Evolutionary conservation across 352 stramenopile species (phyloP), one percentile per base, ranked within the genome.

Genomic region (Pythium aquatile): DNA sequence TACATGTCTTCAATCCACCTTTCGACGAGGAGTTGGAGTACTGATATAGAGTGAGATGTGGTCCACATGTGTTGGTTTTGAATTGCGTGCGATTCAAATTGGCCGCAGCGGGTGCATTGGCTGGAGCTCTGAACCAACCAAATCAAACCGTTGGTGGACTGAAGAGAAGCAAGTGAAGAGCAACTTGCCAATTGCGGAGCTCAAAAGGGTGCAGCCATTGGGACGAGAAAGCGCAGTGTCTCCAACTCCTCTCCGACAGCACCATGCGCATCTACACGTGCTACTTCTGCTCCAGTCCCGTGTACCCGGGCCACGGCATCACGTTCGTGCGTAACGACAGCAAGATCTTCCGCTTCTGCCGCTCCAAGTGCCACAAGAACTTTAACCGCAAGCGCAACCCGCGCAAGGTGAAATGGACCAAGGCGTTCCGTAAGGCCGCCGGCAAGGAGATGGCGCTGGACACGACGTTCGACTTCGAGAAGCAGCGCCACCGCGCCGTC

Each of bases 341-440:
- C 78, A 99, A 99, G 86, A 91, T 98, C 58, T 99, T 99, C 77
- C 91, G 96, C 56, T 99, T 99, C 83, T 99, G 98, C 75, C 92
- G 98, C 58, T 99, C 97, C 49, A 99, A 99, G 87, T 99, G 98
- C 87, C 97, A 99, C 90, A 98, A 98, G 69, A 99, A 99, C 78
- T 99, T 99, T 72, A 99, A 99, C 77, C 97, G 97, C 83, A 99
- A 99, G 85, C 91, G 97, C 74, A 99, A 99, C 83, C 98, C 98
- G 47, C 92, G 98, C 58, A 99, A 99, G 84, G 96, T 99, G 16
- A 98, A 98, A 78, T 99, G 98, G 98, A 99, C 98, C 62, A 99
- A 99, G 85, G 91, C 97, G 57, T 99, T 98, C 81, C 90, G 98
- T 58, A 98, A 98, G 78, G 79, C 94, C 14, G 88, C 95, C 8